Conservation (phyloP, 768 basidiomycete genomes). For the Hortiboletus flavorubellus region DNA sequence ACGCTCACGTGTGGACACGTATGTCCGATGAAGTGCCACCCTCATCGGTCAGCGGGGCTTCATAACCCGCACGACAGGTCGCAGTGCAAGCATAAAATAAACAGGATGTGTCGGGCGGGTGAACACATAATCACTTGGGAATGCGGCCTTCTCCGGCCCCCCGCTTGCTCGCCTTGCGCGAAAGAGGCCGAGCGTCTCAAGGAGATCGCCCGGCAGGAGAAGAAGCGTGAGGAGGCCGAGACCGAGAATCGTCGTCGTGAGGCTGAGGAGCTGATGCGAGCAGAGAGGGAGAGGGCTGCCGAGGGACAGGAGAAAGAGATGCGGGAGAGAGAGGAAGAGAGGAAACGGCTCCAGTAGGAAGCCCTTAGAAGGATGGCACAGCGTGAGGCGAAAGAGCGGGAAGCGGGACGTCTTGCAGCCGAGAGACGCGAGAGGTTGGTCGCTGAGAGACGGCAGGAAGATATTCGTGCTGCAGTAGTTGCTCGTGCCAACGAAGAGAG, state of each 20-base stretch:
- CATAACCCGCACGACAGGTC: constrained; percentile 24
- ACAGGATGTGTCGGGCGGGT: constrained; percentile 37
- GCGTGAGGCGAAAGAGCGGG: constrained; percentile 15
- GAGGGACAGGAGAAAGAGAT: not conserved
- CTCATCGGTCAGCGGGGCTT: constrained; percentile 39
- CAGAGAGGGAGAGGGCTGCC: constrained; percentile 2
- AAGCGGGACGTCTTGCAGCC: constrained; percentile 13
- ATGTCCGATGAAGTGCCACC: constrained; percentile 63
- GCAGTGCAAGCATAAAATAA: constrained; percentile 38
- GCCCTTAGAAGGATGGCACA: not conserved
- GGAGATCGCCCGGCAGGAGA: constrained; percentile 35
- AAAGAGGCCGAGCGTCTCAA: constrained; percentile 37
- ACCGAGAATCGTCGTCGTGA: constrained; percentile 36
- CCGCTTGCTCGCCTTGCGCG: constrained; percentile 44
- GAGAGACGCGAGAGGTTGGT: not conserved
- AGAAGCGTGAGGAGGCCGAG: constrained; percentile 42
- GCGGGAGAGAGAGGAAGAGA: not conserved
- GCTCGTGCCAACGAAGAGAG: not conserved
- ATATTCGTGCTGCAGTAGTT: not conserved
- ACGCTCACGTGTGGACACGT: constrained; percentile 33
- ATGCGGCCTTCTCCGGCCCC: constrained; percentile 39
- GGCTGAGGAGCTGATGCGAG: constrained; percentile 34
- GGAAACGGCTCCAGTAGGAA: not conserved
- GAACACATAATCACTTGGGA: constrained; percentile 42
- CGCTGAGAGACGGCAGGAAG: not conserved